These are phyloP conservation scores for Leccinum olivaceoglutinosum DNA, from an alignment of 1,284 basidiomycete genomes.

Conservation along the genomic window DNA sequence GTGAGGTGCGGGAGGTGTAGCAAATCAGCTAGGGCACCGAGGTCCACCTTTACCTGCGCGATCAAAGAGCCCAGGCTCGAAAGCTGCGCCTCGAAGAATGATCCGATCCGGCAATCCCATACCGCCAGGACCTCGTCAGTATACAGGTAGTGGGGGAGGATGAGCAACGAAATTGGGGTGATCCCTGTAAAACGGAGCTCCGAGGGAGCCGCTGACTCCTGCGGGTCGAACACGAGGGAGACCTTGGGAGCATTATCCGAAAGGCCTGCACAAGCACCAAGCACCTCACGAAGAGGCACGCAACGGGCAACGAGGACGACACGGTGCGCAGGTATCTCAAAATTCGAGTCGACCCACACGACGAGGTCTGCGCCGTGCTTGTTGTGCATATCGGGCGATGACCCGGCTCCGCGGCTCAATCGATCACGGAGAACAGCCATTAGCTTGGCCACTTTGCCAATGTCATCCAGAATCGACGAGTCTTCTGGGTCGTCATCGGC, in stretches of 20 bases:
- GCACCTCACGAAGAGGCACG: slow-evolving; percentile 39
- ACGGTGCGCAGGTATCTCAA: slow-evolving; percentile 61
- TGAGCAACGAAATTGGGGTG: slow-evolving; percentile 63
- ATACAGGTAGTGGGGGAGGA: slow-evolving; percentile 86
- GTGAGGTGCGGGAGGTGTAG: slow-evolving; percentile 53
- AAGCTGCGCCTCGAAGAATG: slow-evolving; percentile 41
- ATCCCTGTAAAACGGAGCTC: slow-evolving; percentile 44
- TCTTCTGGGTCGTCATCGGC: slow-evolving; percentile 41
- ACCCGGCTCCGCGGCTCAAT: not conserved
- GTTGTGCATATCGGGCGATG: slow-evolving; percentile 31
- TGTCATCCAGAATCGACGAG: slow-evolving; percentile 43
- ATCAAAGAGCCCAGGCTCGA: slow-evolving; percentile 38
- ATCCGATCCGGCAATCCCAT: slow-evolving; percentile 78
- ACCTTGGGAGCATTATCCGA: slow-evolving; percentile 32
- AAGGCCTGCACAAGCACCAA: slow-evolving; percentile 32
- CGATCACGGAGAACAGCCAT: slow-evolving; percentile 34
- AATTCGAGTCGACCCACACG: slow-evolving; percentile 37
- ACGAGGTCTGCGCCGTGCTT: slow-evolving; percentile 57
- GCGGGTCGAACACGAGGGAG: slow-evolving; percentile 25
- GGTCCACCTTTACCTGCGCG: slow-evolving; percentile 55
- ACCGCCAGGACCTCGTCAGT: slow-evolving; percentile 78
- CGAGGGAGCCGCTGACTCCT: slow-evolving; percentile 6
- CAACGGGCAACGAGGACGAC: slow-evolving; percentile 64
- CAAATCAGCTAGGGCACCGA: slow-evolving; percentile 48
- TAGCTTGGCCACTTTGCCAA: slow-evolving; percentile 39